Conservation (phyloP, 2,329 filamentous ascomycete species). For the Truncatella angustata region DNA sequence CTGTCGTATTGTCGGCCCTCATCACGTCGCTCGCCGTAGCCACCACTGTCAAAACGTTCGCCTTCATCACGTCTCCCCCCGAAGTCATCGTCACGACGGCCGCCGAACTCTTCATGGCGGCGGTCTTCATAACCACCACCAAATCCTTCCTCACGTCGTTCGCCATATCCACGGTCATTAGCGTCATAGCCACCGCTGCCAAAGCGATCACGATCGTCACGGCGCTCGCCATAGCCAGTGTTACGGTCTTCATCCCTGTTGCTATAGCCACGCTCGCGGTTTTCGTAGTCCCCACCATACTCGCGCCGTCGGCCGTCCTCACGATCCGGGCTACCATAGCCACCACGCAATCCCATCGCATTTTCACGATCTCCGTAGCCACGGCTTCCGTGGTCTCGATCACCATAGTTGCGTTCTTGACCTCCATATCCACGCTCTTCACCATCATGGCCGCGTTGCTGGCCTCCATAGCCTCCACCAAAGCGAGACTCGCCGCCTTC, state of each 20-base stretch:
- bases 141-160: too few species aligned
- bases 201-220: conserved; percentile 32
- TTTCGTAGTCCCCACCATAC: conserved; percentile 28
- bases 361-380: conserved; percentile 27
- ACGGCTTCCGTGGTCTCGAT: conserved; percentile 16
- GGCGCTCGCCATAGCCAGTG: conserved; percentile 13
- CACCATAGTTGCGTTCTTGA: conserved; percentile 29
- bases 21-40: conserved; percentile 45
- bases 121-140: conserved; percentile 33
- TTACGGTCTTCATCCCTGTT: conserved; percentile 37
- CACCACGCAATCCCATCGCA: too few species aligned
- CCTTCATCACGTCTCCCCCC: conserved; percentile 32
- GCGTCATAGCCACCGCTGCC: conserved; percentile 42
- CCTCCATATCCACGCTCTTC: conserved; percentile 40
- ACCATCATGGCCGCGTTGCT: conserved; percentile 26
- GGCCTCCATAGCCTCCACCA: conserved; percentile 12
- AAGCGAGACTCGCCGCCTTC: background rate
- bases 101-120: conserved; percentile 20
- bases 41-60: conserved; percentile 23
- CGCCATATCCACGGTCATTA: conserved; percentile 22
- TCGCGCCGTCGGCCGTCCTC: conserved; percentile 33
- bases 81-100: too few species aligned
- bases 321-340: conserved; percentile 1
- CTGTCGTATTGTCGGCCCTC: too few species aligned
- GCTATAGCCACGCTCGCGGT: conserved; percentile 37